Base-by-base conservation (phyloP, 352 stramenopile genomes). In the Globisporangium spiculum region DNA sequence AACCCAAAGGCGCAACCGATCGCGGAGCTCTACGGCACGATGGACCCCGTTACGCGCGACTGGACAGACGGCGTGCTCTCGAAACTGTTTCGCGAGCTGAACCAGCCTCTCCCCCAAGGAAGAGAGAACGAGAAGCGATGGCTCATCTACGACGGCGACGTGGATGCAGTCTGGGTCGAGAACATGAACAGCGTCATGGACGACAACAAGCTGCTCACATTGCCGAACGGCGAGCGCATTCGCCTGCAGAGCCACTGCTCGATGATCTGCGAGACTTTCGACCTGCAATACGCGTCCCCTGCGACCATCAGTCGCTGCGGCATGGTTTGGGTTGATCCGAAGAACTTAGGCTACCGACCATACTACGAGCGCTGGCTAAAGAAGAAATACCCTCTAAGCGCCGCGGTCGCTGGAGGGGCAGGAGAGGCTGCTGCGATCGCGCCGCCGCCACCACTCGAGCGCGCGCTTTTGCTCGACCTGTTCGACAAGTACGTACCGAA, bases 131-230 rank as follows among this genome's bases (percentile, higher is more conserved):
- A 98, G 62, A 95, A 98, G 66, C 85, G 93, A 14, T 98, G 95
- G 95, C 84, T 99, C 36, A 91, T 99, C 44, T 99, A 97, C 75
- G 96, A 99, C 66, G 96, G 96, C 26, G 96, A 98, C 62, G 94
- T 99, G 0, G 96, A 99, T 72, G 94, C 96, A 0, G 86, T 98
- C 22, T 99, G 96, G 96, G 94, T 99, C 57, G 96, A 99, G 78
- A 98, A 98, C 69, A 98, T 99, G 95, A 99, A 99, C 80, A 98
- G 89, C 26, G 96, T 99, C 63, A 98, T 99, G 96, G 96, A 98
- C 60, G 95, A 98, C 70, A 98, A 98, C 80, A 97, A 97, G 67
- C 70, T 99, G 55, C 78, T 99, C 0, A 99, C 96, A 4, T 71
- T 99, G 7, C 96, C 96, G 3, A 99, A 99, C 69, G 96, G 96